Base-by-base conservation (phyloP, 805 yeast species). In the Yueomyces sinensis region DNA sequence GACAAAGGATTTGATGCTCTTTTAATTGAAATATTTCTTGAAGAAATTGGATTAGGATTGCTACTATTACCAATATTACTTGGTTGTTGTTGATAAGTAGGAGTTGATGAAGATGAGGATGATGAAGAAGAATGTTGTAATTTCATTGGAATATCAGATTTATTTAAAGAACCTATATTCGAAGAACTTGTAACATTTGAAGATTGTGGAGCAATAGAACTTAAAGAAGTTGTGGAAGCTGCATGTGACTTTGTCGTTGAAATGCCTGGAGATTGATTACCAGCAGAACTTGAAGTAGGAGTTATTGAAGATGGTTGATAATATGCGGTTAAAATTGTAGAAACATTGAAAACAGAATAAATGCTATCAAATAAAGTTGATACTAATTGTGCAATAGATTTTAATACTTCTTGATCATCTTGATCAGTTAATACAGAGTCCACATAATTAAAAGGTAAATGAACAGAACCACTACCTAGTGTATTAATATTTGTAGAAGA, bases 361-460 rank as follows among this genome's bases (percentile, higher is more conserved):
- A 50, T 37, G 13, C 49, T 52, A 15, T 50, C 51, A 38, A 52
- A 52, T 14, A 50, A 18, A 1, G 39, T 32, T n/a, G 30, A 32
- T 2, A 39, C 24, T 5, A 44, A 19, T 17, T 35, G 36, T 17
- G 47, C 39, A 2, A 52, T 32, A 4, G 42, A 33, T 31, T 36
- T 44, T 6, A 37, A 32, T 13, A 32, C 24, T 7, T 36, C 40
- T 14, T 40, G 28, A 25, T n/a, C 28, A 25, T 25, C 28, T n/a
- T 25, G 6, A 25, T 25, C 28, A 6, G 28, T 13, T 11, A 25
- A n/a, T 25, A 9, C n/a, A n/a, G 28, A n/a, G 13, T 25, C 15
- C 5, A 25, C 5, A 5, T n/a, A 5, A 25, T 25, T 25, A 11
- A 22, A 7, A 22, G 7, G 24, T 22, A 22, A 22, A 11, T 22